A percentile compares a stretch with the other conserved stretches of the same genome.
Conservation (phyloP, 2,329 filamentous ascomycete species). For the Coniochaeta sp. region DNA sequence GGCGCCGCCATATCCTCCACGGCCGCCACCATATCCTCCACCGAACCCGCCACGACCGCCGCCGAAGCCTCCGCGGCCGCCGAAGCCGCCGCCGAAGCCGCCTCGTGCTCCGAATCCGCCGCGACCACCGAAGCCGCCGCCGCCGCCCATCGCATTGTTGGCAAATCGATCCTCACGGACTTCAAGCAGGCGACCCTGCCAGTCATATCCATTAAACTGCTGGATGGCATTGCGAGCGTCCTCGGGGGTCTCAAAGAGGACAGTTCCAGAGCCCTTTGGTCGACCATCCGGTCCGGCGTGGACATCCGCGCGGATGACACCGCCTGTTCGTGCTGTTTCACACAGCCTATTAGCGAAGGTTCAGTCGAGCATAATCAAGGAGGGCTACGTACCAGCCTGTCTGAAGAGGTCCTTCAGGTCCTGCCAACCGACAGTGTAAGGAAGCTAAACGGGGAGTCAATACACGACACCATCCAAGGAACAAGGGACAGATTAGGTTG, state of each 20-base stretch:
- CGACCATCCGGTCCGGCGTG: conserved; percentile 86
- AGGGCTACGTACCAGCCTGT: conserved; percentile 75
- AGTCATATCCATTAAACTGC: conserved; percentile 98
- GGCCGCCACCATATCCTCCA: conserved; percentile 25
- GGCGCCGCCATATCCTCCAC: conserved; percentile 42
- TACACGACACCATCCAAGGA: background rate
- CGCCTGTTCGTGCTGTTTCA: conserved; percentile 52
- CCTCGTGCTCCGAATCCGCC: conserved; percentile 50
- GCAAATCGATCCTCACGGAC: conserved; percentile 96
- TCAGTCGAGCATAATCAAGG: background rate
- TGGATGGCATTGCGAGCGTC: conserved; percentile 94
- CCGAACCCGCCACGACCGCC: conserved; percentile 36
- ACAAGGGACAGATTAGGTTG: conserved; percentile 18
- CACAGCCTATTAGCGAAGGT: conserved; percentile 11
- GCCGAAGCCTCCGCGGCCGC: conserved; percentile 38
- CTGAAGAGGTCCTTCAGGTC: conserved; percentile 98
- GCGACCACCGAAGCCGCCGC: conserved; percentile 51
- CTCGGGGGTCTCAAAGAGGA: conserved; percentile 90
- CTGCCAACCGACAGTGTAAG: conserved; percentile 97
- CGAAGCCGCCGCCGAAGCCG: conserved; percentile 51
- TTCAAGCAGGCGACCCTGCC: conserved; percentile 89
- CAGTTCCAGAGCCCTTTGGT: conserved; percentile 94
- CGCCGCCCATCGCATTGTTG: conserved; percentile 39
- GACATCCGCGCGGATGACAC: conserved; percentile 90
- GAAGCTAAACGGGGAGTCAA: conserved; percentile 57